Evolutionary conservation across 345 rosid species (phyloP).

Genomic region (Theobroma cacao): DNA sequence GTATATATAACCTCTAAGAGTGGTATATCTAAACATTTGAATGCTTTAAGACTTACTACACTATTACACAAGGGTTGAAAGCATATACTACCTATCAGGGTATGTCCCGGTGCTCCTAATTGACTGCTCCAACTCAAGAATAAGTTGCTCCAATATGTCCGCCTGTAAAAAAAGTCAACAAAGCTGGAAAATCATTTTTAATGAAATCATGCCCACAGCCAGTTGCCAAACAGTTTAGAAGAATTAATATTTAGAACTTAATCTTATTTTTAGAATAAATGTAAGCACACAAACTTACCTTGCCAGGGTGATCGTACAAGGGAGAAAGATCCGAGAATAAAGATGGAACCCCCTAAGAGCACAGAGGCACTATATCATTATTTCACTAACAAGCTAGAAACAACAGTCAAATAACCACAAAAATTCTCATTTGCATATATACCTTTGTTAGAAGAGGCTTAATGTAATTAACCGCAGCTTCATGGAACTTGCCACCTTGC

Average conservation of each 20-base stretch:
- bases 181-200: constrained; percentile 8
- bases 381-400: not conserved
- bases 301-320: constrained; percentile 72
- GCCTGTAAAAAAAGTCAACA: constrained; percentile 52
- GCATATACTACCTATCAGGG: constrained; percentile 72
- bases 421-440: constrained; percentile 9
- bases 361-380: constrained; percentile 17
- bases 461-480: constrained; percentile 77
- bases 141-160: constrained; percentile 76
- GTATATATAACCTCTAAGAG: constrained; percentile 61
- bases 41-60: not conserved
- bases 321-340: constrained; percentile 96
- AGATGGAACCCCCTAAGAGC: constrained; percentile 90
- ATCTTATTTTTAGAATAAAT: not conserved
- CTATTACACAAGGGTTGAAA: not conserved
- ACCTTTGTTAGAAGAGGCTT: constrained; percentile 91
- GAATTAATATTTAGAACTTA: not conserved
- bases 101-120: constrained; percentile 56
- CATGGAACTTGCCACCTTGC: constrained; percentile 72
- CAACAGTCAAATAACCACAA: not conserved
- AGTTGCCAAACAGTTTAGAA: not conserved
- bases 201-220: not conserved
- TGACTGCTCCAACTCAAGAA: constrained; percentile 85
- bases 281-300: constrained; percentile 49
- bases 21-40: constrained; percentile 16